Evolutionary conservation across 2,329 filamentous ascomycete genomes (phyloP), one percentile per base, ranked within the genome.

Genomic region (Akanthomyces dipterigenus): DNA sequence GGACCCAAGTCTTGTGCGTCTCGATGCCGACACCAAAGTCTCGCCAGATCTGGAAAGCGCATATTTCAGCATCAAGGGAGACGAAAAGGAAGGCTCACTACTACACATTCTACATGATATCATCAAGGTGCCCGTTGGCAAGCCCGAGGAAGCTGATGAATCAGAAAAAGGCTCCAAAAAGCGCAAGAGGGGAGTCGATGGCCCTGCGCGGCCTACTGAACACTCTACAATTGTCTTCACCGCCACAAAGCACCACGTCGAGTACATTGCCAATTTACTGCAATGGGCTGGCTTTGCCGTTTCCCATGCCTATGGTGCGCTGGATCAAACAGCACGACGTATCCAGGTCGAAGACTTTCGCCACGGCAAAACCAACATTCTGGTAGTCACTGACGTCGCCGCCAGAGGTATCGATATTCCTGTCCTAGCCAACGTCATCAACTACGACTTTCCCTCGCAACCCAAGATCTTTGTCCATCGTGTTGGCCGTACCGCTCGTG

Each of bases 351-450:
- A 96, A 63, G 88, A 93, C 65, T 99, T 99, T 73, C 83, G 96
- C 63, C 82, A 81, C 26, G 95, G 95, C 7, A 83, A 88, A 65
- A 89, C 91, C 0, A 93, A 96, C 67, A 92, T 99, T 53, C 78
- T 99, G 9, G 93, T 99, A 3, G 93, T 98, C 49, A 99, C 95
- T 1, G 95, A 99, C 72, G 92, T 99, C 59, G 95, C 95, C 16
- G 95, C 95, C 24, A 85, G 95, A 80, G 93, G 95, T 85, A 96
- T 99, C 64, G 95, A 99, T 85, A 96, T 99, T 67, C 95, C 95
- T 0, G 84, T 97, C 51, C 82, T 99, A 40, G 93, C 91, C 61
- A 98, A 99, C 71, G 95, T 99, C 63, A 93, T 99, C 79, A 98
- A 99, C 79, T 99, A 96, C 75, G 93, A 98, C 71, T 99, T 99